Conservation (phyloP, 2,329 filamentous ascomycete species). For the Beauveria rudraprayagi region DNA sequence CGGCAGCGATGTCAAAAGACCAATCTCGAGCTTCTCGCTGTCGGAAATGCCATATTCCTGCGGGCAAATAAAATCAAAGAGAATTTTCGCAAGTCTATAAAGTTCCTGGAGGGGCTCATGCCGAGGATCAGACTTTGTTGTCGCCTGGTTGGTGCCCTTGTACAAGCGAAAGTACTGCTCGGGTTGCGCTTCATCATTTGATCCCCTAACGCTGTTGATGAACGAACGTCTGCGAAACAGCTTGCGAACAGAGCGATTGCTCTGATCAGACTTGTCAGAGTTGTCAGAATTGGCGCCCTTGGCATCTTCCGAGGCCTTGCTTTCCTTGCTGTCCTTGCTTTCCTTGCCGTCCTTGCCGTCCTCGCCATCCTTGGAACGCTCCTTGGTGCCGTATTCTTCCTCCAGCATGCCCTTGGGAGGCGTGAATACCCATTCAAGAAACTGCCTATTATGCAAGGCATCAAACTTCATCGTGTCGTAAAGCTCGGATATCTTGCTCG, state of each 20-base stretch:
- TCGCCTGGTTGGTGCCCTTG: conserved; percentile 61
- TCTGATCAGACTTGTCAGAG: conserved; percentile 34
- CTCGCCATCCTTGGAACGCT: conserved; percentile 29
- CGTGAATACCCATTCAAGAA: conserved; percentile 95
- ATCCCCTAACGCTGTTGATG: conserved; percentile 43
- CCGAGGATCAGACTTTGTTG: conserved; percentile 69
- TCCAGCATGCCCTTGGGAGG: conserved; percentile 72
- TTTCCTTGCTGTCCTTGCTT: conserved; percentile 34
- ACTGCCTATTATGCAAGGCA: conserved; percentile 90
- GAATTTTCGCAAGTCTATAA: conserved; percentile 85
- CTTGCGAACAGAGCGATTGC: conserved; percentile 27
- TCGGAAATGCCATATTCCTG: conserved; percentile 97
- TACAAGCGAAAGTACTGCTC: conserved; percentile 87
- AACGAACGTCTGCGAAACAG: conserved; percentile 56
- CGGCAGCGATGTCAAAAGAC: conserved; percentile 84
- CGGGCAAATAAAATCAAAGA: conserved; percentile 97
- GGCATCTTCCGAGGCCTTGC: conserved; percentile 24
- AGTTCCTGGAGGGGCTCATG: conserved; percentile 86
- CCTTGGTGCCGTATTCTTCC: conserved; percentile 50
- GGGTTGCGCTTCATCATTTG: conserved; percentile 47
- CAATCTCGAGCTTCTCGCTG: conserved; percentile 96
- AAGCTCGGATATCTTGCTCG: conserved; percentile 95
- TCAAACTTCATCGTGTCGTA: conserved; percentile 99
- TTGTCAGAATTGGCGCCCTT: conserved; percentile 21
- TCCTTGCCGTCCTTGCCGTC: conserved; percentile 39